phyloP scores from a whole-genome alignment of 2,329 filamentous ascomycete species.

The Truncatella angustata region DNA sequence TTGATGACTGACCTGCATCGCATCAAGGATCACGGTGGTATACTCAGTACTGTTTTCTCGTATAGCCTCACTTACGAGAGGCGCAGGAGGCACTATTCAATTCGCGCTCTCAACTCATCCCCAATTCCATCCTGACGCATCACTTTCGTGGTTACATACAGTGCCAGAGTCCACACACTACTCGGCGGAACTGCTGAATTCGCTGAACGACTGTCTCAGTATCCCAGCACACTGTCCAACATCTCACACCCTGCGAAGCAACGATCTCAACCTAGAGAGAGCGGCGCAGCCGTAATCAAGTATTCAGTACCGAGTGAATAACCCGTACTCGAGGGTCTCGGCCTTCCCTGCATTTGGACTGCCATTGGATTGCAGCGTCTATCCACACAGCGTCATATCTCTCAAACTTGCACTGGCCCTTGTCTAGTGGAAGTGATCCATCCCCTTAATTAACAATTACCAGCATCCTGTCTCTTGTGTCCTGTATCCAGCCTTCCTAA shows the following conservation, averaged over 20 bases:
- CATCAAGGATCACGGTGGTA: too few relatives aligned
- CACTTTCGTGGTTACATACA: not conserved
- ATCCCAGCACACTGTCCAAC: not conserved
- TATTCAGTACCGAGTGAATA: too few relatives aligned
- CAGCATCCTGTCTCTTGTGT: not conserved
- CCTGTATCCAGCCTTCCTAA: slow-evolving; percentile 6
- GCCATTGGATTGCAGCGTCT: not conserved
- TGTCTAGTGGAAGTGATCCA: too few relatives aligned
- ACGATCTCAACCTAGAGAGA: not conserved
- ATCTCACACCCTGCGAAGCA: not conserved
- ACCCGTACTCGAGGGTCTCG: too few relatives aligned
- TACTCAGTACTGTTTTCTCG: too few relatives aligned
- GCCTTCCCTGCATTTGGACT: too few relatives aligned
- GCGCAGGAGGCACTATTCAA: too few relatives aligned
- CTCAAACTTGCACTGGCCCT: not conserved
- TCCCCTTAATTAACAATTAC: too few relatives aligned
- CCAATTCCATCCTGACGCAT: too few relatives aligned
- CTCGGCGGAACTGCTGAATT: not conserved
- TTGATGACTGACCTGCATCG: too few relatives aligned
- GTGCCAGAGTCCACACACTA: not conserved
- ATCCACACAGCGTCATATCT: not conserved
- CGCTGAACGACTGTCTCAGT: not conserved
- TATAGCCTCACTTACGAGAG: too few relatives aligned
- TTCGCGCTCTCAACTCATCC: too few relatives aligned
- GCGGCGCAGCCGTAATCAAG: not conserved